These are phyloP conservation scores for Corynespora cassiicola DNA, from an alignment of 2,329 filamentous ascomycete genomes.

Conservation along the genomic window DNA sequence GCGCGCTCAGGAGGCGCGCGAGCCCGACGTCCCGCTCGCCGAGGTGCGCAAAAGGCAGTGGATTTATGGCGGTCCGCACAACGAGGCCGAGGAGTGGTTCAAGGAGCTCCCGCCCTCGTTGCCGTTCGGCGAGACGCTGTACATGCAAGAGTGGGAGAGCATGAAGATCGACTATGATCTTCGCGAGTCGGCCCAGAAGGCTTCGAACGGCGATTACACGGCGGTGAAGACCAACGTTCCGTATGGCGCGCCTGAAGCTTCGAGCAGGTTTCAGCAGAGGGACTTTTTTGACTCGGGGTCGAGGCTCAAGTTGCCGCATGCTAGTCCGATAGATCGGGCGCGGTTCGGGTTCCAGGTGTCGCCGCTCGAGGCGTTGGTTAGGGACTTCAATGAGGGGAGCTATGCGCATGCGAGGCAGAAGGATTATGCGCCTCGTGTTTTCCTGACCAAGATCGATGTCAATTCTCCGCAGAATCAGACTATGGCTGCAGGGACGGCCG, in stretches of 20 bases:
- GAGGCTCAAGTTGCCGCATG: conserved; percentile 30
- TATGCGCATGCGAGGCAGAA: conserved; percentile 3
- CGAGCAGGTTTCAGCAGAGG: conserved; percentile 4
- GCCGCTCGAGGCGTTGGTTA: conserved; percentile 10
- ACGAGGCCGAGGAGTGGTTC: conserved; percentile 28
- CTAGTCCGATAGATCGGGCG: conserved; percentile 3
- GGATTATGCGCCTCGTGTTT: conserved; percentile 25
- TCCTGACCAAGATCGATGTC: conserved; percentile 20
- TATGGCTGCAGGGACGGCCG: too few species aligned
- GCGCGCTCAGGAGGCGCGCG: not conserved
- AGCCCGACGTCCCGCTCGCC: too few species aligned
- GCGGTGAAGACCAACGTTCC: conserved; percentile 22
- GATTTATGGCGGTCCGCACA: conserved; percentile 32
- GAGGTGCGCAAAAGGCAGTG: conserved; percentile 19
- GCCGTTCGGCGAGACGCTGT: conserved; percentile 34
- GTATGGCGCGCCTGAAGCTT: conserved; percentile 9
- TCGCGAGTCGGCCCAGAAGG: conserved; percentile 14
- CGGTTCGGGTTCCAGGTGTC: conserved; percentile 10
- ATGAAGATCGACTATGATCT: conserved; percentile 35
- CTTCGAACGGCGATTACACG: conserved; percentile 12
- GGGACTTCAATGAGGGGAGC: conserved; percentile 16
- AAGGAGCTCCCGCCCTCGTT: conserved; percentile 24
- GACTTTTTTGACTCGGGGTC: conserved; percentile 35
- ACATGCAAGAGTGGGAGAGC: conserved; percentile 37
- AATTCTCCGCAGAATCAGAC: too few species aligned